phyloP scores from a whole-genome alignment of 139 green algal genomes.

The Chlamydomonas urium region DNA sequence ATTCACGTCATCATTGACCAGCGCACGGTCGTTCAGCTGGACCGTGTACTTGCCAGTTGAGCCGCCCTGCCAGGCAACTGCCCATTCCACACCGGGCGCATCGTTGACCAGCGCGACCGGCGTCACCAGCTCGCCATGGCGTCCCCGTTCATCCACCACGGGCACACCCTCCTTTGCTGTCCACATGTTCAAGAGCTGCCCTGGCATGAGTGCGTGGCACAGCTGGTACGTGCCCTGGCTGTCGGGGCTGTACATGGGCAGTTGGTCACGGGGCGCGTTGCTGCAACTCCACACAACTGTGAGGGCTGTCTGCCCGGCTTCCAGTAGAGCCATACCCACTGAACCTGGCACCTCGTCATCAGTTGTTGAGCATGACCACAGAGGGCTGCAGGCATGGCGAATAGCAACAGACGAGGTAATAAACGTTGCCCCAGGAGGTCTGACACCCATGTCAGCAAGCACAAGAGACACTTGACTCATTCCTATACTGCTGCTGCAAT shows the following conservation, averaged over 20 bases:
- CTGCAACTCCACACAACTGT: constrained; percentile 14
- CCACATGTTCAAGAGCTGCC: constrained; percentile 20
- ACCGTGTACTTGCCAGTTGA: background rate
- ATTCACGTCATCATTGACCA: no score
- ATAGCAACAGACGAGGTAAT: no score
- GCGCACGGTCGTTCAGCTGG: no score
- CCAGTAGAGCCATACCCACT: constrained; percentile 24
- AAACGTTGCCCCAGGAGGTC: no score
- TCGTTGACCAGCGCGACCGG: background rate
- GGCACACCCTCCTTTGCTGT: constrained; percentile 19
- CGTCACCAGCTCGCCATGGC: background rate
- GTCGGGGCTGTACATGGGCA: constrained; percentile 19
- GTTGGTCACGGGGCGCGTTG: background rate
- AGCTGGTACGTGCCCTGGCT: constrained; percentile 24
- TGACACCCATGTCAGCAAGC: no score
- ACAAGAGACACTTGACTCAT: no score
- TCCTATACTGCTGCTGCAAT: no score
- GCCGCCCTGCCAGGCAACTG: constrained; percentile 11
- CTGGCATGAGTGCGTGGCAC: constrained; percentile 25
- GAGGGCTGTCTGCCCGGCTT: constrained; percentile 19
- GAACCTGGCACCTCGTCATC: constrained; percentile 35
- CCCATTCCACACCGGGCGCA: constrained; percentile 11
- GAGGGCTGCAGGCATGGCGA: no score
- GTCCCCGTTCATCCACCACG: constrained; percentile 11
- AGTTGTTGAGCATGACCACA: constrained; percentile 14